Base-by-base conservation (phyloP, 1,139 yeast species). In the Geotrichum klebahnii region DNA sequence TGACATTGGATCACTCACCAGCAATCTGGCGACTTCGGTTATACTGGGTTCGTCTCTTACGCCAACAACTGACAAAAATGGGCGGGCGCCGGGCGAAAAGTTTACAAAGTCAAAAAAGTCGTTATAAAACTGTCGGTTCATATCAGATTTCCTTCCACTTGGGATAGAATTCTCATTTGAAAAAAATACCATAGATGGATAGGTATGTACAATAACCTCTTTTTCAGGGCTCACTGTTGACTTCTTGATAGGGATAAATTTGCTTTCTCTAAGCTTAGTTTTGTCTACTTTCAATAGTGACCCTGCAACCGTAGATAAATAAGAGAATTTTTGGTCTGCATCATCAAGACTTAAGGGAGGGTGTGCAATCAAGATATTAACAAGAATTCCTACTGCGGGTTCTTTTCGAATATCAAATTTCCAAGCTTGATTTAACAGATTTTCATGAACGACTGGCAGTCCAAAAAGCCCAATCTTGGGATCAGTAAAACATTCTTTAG, bases 11-110 rank as follows among this genome's bases (percentile, higher is more conserved):
- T 66, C 59, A 2, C 57, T 55, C 2, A 64, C 64, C 9, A 65
- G 59, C 22, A 59, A 55, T 12, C 56, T 53, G 2, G 68, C 69
- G 20, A 70, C 56, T 47, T 71, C 72, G 2, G 54, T 34, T 3
- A 65, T 54, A 14, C 59, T 59, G 0, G 75, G 75, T 33, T 61
- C 57, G 22, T 63, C 62, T 9, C 70, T 55, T 3, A 69, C 69
- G 1, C 75, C 74, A 9, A 68, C 56, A 12, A 53, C 51, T 5
- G 55, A 54, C 39, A 70, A 54, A 53, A 71, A 71, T 1, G 70
- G 67, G 10, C 55, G 55, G 1, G 66, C 63, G 3, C 59, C 51
- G 1, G 56, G 50, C 2, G 65, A 57, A 41, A 62, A 55, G n/a
- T 50, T 44, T 29, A 62, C 59, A 53, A 60, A 66, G 44, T 63